Conservation (phyloP, 1,284 basidiomycete species). For the Apiotrichum siamense region DNA sequence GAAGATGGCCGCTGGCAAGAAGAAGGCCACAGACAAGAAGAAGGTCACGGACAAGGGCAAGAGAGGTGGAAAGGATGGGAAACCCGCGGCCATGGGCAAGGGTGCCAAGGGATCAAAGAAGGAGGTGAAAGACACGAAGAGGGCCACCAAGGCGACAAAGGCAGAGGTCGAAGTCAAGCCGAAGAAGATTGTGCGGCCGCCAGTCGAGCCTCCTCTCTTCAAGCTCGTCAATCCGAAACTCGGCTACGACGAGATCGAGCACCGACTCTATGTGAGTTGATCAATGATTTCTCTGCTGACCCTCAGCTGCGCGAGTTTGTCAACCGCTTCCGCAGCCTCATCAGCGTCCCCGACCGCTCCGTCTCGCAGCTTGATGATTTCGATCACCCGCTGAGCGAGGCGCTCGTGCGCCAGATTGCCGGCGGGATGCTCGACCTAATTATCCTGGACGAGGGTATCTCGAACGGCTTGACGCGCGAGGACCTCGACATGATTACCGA, state of each 20-base stretch:
- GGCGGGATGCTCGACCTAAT: constrained; percentile 36
- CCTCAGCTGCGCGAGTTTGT: constrained; percentile 37
- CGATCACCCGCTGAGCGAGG: constrained; percentile 37
- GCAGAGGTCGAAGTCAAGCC: constrained; percentile 14
- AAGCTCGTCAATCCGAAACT: constrained; percentile 29
- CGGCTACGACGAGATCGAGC: constrained; percentile 27
- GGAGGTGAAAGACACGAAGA: constrained; percentile 12
- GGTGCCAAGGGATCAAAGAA: constrained; percentile 1
- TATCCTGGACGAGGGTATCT: constrained; percentile 5
- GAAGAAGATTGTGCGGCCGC: constrained; percentile 9
- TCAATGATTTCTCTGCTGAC: neutral
- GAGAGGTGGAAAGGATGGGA: constrained; percentile 11
- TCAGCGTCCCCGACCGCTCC: constrained; percentile 33
- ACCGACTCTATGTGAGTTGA: constrained; percentile 31
- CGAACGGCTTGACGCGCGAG: neutral
- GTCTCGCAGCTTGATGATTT: constrained; percentile 39
- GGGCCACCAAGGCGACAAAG: neutral
- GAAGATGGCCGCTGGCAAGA: neutral
- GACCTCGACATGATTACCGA: constrained; percentile 2
- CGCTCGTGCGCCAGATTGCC: constrained; percentile 31
- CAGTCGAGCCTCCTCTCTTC: constrained; percentile 26
- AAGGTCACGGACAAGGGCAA: neutral
- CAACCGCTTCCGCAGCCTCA: constrained; percentile 26
- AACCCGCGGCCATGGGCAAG: neutral
- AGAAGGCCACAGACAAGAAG: neutral